phyloP scores from a whole-genome alignment of 1,284 basidiomycete species.

The Cystobasidium sp. region DNA sequence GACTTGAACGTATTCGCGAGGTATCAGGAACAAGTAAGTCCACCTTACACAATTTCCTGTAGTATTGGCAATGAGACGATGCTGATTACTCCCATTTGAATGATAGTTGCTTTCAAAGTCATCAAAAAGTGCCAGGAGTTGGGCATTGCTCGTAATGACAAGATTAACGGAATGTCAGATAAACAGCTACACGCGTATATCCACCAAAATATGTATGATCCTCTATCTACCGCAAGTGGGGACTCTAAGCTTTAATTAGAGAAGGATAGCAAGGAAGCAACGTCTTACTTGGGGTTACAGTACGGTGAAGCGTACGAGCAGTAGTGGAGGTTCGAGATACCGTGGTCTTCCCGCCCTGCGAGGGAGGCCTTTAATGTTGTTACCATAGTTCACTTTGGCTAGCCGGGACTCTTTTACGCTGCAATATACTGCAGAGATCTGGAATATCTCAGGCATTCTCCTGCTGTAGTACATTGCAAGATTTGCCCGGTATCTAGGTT shows the following conservation, averaged over 20 bases:
- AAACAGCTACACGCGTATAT: constrained; percentile 64
- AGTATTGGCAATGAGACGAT: constrained; percentile 55
- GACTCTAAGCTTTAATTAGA: constrained; percentile 7
- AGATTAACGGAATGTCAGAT: constrained; percentile 66
- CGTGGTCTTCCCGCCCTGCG: too few relatives aligned
- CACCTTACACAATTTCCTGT: constrained; percentile 44
- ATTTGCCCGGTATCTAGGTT: too few relatives aligned
- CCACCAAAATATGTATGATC: constrained; percentile 72
- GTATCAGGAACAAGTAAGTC: constrained; percentile 74
- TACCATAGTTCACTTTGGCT: too few relatives aligned
- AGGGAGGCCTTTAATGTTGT: too few relatives aligned
- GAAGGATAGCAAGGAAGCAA: not conserved
- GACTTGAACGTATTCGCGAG: constrained; percentile 69
- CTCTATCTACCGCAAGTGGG: constrained; percentile 52
- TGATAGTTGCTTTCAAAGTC: constrained; percentile 59
- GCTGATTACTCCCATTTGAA: not conserved
- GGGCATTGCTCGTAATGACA: constrained; percentile 48
- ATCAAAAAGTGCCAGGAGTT: constrained; percentile 72
- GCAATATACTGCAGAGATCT: too few relatives aligned
- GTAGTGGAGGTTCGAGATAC: too few relatives aligned
- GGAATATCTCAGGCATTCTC: too few relatives aligned
- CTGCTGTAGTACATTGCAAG: too few relatives aligned
- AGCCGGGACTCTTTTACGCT: too few relatives aligned
- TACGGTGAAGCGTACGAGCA: too few relatives aligned
- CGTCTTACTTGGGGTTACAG: too few relatives aligned